Conservation (phyloP, 2,329 filamentous ascomycete genomes). For the Reticulascus tulasneorum region DNA sequence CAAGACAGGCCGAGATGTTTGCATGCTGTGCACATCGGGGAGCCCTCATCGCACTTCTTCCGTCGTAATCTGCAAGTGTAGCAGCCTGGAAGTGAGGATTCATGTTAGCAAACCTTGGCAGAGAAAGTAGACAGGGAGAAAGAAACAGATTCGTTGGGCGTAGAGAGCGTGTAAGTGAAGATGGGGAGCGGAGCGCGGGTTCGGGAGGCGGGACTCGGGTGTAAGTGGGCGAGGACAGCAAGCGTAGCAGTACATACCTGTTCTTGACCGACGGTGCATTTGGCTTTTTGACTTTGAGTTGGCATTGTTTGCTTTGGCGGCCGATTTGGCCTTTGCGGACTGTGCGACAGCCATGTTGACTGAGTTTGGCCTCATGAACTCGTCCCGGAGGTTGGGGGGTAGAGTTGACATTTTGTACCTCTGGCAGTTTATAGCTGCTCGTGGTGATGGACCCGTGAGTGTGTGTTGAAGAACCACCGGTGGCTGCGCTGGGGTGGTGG, state of each 20-base stretch:
- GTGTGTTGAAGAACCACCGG: constrained; percentile 10
- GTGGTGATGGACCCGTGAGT: too few species aligned
- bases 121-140: constrained; percentile 4
- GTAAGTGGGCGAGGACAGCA: constrained; percentile 22
- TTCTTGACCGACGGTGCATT: constrained; percentile 91
- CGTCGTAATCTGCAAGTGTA: constrained; percentile 64
- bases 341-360: constrained; percentile 61
- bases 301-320: constrained; percentile 48
- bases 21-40: constrained; percentile 61
- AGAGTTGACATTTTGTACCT: constrained; percentile 63
- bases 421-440: too few species aligned
- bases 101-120: too few species aligned
- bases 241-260: constrained; percentile 57
- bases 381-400: constrained; percentile 52
- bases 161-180: constrained; percentile 16
- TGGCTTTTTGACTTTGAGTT: constrained; percentile 69
- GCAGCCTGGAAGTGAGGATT: constrained; percentile 51
- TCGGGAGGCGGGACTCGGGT: constrained; percentile 13
- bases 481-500: constrained; percentile 16
- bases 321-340: constrained; percentile 54
- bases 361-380: constrained; percentile 38
- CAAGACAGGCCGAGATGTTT: constrained; percentile 77
- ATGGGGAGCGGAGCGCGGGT: constrained; percentile 11
- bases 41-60: constrained; percentile 67
- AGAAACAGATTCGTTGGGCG: constrained; percentile 11